Conservation (phyloP, 805 yeast genomes). For the Wickerhamomyces silvicola region DNA sequence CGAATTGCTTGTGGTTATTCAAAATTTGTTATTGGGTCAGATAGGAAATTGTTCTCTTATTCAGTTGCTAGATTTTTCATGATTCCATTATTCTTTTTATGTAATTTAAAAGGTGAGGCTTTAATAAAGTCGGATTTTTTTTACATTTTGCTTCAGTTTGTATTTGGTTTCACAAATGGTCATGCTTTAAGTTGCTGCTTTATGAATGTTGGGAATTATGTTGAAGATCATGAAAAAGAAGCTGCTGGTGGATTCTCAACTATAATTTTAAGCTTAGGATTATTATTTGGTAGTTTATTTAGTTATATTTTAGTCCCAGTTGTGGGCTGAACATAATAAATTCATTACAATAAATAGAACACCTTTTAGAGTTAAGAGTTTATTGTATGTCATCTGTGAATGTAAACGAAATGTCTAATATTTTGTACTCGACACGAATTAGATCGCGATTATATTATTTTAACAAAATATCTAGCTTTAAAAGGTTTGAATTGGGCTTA, state of each 20-base stretch:
- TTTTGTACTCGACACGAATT: too few species aligned
- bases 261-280: slow-evolving; percentile 69
- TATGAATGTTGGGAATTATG: slow-evolving; percentile 62
- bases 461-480: too few species aligned
- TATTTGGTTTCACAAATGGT: slow-evolving; percentile 86
- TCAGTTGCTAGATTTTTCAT: slow-evolving; percentile 50
- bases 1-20: slow-evolving; percentile 57
- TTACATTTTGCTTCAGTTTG: slow-evolving; percentile 64
- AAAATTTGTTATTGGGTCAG: slow-evolving; percentile 35
- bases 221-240: slow-evolving; percentile 62
- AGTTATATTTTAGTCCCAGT: slow-evolving; percentile 58
- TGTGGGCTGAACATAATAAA: not conserved
- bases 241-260: slow-evolving; percentile 95
- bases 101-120: slow-evolving; percentile 38
- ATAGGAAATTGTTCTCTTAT: slow-evolving; percentile 42
- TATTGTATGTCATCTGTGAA: too few species aligned
- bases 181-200: slow-evolving; percentile 75
- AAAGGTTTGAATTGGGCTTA: too few species aligned
- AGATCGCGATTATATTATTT: too few species aligned
- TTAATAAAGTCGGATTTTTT: slow-evolving; percentile 50
- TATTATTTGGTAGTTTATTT: slow-evolving; percentile 70
- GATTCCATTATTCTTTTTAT: slow-evolving; percentile 66
- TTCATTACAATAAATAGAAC: too few species aligned
- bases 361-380: too few species aligned
- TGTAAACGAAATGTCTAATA: too few species aligned